phyloP scores from a whole-genome alignment of 306 rosid genomes.

The Vachellia pachyceras region DNA sequence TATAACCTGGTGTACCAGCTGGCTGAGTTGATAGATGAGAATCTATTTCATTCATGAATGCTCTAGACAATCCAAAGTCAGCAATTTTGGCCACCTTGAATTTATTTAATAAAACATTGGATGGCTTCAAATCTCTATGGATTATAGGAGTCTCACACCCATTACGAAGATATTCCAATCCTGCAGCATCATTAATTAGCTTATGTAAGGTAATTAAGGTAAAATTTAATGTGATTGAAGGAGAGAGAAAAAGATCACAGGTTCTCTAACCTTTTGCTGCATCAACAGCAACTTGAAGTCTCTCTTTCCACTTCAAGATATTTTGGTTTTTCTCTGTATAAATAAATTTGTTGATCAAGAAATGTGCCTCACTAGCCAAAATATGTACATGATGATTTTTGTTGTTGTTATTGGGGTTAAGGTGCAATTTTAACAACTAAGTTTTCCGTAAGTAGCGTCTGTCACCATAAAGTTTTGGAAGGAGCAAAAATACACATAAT shows the following conservation, averaged over 20 bases:
- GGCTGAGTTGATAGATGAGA: slow-evolving; percentile 23
- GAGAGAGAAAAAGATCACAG: too few relatives aligned
- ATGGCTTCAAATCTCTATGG: too few relatives aligned
- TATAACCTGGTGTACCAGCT: slow-evolving; percentile 41
- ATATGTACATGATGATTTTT: neutral
- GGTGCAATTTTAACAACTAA: too few relatives aligned
- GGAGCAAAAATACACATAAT: too few relatives aligned
- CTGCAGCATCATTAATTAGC: neutral
- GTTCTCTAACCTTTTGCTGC: slow-evolving; percentile 12
- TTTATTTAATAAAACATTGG: too few relatives aligned
- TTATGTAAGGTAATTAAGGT: neutral
- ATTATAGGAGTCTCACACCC: too few relatives aligned
- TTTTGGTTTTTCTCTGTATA: neutral
- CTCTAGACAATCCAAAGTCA: too few relatives aligned
- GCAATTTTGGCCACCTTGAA: slow-evolving; percentile 45
- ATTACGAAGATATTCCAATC: neutral
- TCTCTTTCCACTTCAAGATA: too few relatives aligned
- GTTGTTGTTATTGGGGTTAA: too few relatives aligned
- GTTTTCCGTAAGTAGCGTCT: too few relatives aligned
- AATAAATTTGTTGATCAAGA: neutral
- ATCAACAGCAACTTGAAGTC: neutral
- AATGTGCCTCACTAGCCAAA: neutral
- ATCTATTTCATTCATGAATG: neutral
- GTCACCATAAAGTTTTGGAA: too few relatives aligned
- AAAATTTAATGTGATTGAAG: neutral